phyloP scores from a whole-genome alignment of 345 rosid genomes.

The Corymbia maculata region DNA sequence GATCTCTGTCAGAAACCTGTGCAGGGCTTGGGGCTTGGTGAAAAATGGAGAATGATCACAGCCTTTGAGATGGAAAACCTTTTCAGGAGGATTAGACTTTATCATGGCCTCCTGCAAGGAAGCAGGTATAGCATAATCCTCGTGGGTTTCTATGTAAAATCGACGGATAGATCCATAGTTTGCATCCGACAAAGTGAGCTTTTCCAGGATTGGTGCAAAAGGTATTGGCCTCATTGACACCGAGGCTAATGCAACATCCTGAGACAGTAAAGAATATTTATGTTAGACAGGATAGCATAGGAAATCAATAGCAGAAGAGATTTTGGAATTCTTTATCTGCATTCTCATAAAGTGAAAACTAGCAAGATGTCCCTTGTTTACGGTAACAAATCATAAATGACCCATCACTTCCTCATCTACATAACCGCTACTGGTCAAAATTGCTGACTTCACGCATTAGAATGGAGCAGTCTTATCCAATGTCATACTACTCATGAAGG shows the following conservation, averaged over 20 bases:
- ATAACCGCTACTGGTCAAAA: background rate
- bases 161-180: slow-evolving; percentile 43
- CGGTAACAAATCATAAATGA: background rate
- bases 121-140: slow-evolving; percentile 40
- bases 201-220: slow-evolving; percentile 27
- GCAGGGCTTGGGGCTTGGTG: slow-evolving; percentile 60
- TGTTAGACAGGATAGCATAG: background rate
- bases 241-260: slow-evolving; percentile 19
- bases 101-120: slow-evolving; percentile 43
- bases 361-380: background rate
- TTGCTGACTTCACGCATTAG: background rate
- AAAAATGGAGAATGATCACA: slow-evolving; percentile 71
- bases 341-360: background rate
- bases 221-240: slow-evolving; percentile 38
- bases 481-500: background rate
- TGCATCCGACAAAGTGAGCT: slow-evolving; percentile 25
- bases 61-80: slow-evolving; percentile 53
- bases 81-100: slow-evolving; percentile 40
- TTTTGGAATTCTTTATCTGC: background rate
- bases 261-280: background rate
- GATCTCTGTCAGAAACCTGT: slow-evolving; percentile 42
- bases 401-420: background rate
- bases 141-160: slow-evolving; percentile 53
- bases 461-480: background rate
- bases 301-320: background rate